Percentiles rank a stretch among this genome's conserved stretches.
These are phyloP conservation scores for Verticillium isaacii DNA, from an alignment of 2,329 filamentous ascomycete genomes.

Conservation along the genomic window DNA sequence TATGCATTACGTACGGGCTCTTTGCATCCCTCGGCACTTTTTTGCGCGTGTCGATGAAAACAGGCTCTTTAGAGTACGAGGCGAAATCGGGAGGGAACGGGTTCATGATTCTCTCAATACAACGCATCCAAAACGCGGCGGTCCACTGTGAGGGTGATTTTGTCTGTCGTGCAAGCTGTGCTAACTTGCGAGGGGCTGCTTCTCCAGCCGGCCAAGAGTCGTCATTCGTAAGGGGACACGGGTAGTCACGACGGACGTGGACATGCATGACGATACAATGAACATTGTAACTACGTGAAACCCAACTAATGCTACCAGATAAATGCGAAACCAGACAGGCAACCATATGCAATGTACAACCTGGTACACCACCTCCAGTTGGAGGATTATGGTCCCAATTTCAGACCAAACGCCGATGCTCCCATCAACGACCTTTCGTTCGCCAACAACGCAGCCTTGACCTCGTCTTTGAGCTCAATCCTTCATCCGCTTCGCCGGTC, in stretches of 20 bases:
- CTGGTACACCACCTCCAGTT: too few relatives aligned
- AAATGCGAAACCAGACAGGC: too few relatives aligned
- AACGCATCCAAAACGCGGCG: neutral
- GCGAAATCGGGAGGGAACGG: constrained; percentile 15
- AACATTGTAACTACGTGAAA: too few relatives aligned
- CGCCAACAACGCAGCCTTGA: too few relatives aligned
- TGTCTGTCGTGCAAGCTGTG: neutral
- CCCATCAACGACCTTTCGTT: too few relatives aligned
- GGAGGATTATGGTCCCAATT: too few relatives aligned
- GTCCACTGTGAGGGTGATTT: neutral
- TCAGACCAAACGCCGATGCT: neutral
- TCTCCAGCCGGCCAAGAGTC: too few relatives aligned
- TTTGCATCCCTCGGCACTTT: constrained; percentile 11
- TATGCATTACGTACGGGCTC: constrained; percentile 9
- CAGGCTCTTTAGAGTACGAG: constrained; percentile 12
- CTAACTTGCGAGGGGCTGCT: neutral
- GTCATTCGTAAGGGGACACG: too few relatives aligned
- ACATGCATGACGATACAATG: too few relatives aligned
- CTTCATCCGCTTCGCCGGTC: constrained; percentile 59
- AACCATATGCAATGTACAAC: too few relatives aligned
- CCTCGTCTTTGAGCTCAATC: constrained; percentile 27
- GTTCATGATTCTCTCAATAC: constrained; percentile 16
- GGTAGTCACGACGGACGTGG: too few relatives aligned
- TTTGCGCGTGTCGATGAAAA: constrained; percentile 6
- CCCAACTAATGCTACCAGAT: too few relatives aligned